Percentiles rank a stretch among this genome's conserved stretches.
These are phyloP conservation scores for Cutaneotrichosporon spelunceum DNA, from an alignment of 1,284 basidiomycete genomes.

Conservation along the genomic window DNA sequence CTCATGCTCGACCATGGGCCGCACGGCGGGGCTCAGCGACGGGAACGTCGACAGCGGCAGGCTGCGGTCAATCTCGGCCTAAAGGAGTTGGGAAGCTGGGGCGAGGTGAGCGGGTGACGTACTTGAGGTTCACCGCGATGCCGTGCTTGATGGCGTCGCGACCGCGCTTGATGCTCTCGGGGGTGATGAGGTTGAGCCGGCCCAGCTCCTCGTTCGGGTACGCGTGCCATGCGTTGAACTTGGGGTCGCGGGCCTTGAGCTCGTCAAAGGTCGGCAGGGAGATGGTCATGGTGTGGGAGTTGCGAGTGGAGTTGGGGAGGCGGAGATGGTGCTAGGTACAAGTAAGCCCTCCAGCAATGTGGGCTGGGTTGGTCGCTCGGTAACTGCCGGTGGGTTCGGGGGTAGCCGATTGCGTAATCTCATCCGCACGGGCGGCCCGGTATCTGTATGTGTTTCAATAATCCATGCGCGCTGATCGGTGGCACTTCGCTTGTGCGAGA, in stretches of 20 bases:
- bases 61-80: slow-evolving; percentile 6
- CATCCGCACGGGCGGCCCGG: too few relatives aligned
- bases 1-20: slow-evolving; percentile 8
- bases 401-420: too few relatives aligned
- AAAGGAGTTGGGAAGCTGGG: too few relatives aligned
- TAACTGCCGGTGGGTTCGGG: too few relatives aligned
- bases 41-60: slow-evolving; percentile 15
- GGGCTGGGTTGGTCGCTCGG: too few relatives aligned
- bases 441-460: too few relatives aligned
- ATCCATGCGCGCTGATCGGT: too few relatives aligned
- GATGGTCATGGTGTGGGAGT: background rate
- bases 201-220: slow-evolving; percentile 39
- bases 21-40: slow-evolving; percentile 2
- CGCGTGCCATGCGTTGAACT: slow-evolving; percentile 39
- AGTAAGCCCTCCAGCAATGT: too few relatives aligned
- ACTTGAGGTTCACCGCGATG: slow-evolving; percentile 41
- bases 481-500: too few relatives aligned
- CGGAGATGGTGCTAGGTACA: too few relatives aligned
- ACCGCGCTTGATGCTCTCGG: slow-evolving; percentile 33
- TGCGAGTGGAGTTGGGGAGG: too few relatives aligned
- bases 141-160: slow-evolving; percentile 35
- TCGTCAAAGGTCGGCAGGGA: slow-evolving; percentile 20
- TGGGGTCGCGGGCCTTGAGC: slow-evolving; percentile 31
- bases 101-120: slow-evolving; percentile 4
- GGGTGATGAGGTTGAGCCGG: slow-evolving; percentile 37